Evolutionary conservation across 2,329 filamentous ascomycete species (phyloP).

Genomic region (Fusarium ambrosium): DNA sequence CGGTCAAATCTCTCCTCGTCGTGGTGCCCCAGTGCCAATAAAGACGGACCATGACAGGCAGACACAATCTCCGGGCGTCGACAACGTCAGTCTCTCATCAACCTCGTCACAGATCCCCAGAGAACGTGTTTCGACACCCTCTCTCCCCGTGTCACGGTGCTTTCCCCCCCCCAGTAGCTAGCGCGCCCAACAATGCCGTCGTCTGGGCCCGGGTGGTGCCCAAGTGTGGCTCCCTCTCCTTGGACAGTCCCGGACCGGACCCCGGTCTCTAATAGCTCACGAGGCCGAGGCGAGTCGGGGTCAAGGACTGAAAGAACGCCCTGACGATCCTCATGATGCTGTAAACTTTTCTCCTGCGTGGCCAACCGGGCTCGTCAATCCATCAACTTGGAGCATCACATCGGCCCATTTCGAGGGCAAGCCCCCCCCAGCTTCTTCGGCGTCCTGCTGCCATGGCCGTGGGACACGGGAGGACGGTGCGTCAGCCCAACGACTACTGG

Average conservation of each 20-base stretch:
- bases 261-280: slow-evolving; percentile 15
- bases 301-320: slow-evolving; percentile 4
- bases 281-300: slow-evolving; percentile 24
- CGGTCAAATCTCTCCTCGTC: neutral
- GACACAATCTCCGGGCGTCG: neutral
- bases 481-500: slow-evolving; percentile 16
- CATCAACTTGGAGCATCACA: neutral
- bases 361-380: neutral
- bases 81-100: slow-evolving; percentile 29
- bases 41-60: slow-evolving; percentile 17
- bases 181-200: slow-evolving; percentile 14
- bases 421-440: slow-evolving; percentile 5
- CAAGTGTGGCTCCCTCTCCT: slow-evolving; percentile 25
- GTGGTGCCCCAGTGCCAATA: slow-evolving; percentile 8
- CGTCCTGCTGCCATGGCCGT: slow-evolving; percentile 30
- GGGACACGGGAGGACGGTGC: slow-evolving; percentile 21
- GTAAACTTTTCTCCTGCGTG: neutral
- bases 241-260: slow-evolving; percentile 3
- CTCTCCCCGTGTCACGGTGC: slow-evolving; percentile 4
- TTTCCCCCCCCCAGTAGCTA: neutral
- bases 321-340: slow-evolving; percentile 25
- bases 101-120: slow-evolving; percentile 1
- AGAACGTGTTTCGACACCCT: slow-evolving; percentile 5
- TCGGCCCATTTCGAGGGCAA: slow-evolving; percentile 7
- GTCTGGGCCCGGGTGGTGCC: slow-evolving; percentile 24